phyloP scores from a whole-genome alignment of 225 moss, liverwort and hornwort species.

The Pseudoscleropodium purum region DNA sequence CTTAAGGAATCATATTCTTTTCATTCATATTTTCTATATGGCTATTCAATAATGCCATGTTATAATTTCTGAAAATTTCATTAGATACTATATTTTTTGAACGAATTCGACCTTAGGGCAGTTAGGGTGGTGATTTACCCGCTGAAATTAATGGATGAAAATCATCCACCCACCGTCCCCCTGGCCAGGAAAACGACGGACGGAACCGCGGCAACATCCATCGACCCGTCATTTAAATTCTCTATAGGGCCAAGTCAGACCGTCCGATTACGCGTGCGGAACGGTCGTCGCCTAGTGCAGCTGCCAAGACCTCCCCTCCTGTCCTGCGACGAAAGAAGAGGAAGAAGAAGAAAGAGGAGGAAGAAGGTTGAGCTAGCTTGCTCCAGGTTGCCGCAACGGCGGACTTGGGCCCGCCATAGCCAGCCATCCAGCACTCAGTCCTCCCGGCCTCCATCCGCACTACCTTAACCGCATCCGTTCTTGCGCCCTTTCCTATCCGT shows the following conservation, averaged over 20 bases:
- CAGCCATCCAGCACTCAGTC: background rate
- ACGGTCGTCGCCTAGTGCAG: background rate
- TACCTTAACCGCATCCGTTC: background rate
- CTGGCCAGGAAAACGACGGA: background rate
- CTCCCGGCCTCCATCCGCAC: background rate
- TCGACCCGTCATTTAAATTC: background rate
- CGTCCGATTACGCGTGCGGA: background rate
- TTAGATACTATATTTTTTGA: too few species aligned
- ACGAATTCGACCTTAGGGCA: too few species aligned
- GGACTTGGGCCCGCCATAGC: conserved; percentile 17
- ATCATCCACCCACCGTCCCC: background rate
- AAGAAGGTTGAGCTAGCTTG: background rate
- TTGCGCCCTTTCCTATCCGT: background rate
- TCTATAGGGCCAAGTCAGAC: background rate
- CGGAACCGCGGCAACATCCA: background rate
- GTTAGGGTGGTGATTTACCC: too few species aligned
- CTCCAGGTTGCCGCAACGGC: conserved; percentile 3
- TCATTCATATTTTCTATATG: too few species aligned
- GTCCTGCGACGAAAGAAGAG: background rate
- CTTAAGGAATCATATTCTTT: too few species aligned
- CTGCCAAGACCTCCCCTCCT: background rate
- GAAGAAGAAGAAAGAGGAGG: background rate
- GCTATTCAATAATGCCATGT: too few species aligned
- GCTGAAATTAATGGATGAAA: background rate
- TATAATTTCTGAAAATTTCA: too few species aligned